A percentile compares a stretch with the other conserved stretches of the same genome.
Conservation (phyloP, 1,284 basidiomycete genomes). For the Kwoniella shivajii region DNA sequence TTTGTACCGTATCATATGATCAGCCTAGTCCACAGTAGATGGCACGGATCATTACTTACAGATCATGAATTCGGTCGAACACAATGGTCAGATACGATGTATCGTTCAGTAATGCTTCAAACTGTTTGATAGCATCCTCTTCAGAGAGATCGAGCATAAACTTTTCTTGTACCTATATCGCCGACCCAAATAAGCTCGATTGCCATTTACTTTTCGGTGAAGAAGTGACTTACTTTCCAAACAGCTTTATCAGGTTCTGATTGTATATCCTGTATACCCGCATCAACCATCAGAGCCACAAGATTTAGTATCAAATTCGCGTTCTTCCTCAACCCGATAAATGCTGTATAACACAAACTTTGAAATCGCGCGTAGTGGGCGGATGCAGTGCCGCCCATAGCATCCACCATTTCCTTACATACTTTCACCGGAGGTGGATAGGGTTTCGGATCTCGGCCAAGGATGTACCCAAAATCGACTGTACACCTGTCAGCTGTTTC, state of each 20-base stretch:
- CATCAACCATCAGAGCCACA: slow-evolving; percentile 95
- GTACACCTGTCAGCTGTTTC: not conserved
- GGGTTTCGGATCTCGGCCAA: slow-evolving; percentile 96
- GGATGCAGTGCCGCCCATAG: slow-evolving; percentile 94
- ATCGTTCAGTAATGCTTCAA: slow-evolving; percentile 90
- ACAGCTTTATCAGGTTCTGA: slow-evolving; percentile 66
- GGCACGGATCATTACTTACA: slow-evolving; percentile 24
- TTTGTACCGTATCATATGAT: slow-evolving; percentile 12
- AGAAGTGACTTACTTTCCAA: slow-evolving; percentile 54
- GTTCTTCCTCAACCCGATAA: slow-evolving; percentile 91
- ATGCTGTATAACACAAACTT: slow-evolving; percentile 93
- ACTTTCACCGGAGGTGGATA: slow-evolving; percentile 98
- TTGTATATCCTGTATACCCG: slow-evolving; percentile 97
- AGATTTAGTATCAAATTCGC: slow-evolving; percentile 98
- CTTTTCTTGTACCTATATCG: slow-evolving; percentile 90
- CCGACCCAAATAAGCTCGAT: not conserved
- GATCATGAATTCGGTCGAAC: slow-evolving; percentile 80
- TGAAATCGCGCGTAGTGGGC: slow-evolving; percentile 93
- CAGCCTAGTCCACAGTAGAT: not conserved
- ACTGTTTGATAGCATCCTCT: slow-evolving; percentile 96
- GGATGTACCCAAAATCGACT: slow-evolving; percentile 99
- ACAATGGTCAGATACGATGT: slow-evolving; percentile 92
- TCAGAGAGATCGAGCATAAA: slow-evolving; percentile 91
- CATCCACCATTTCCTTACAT: slow-evolving; percentile 99
- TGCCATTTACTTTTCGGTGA: not conserved